Evolutionary conservation across 352 stramenopile genomes (phyloP), one percentile per base, ranked within the genome.

Genomic region (Aphanomyces invadans): DNA sequence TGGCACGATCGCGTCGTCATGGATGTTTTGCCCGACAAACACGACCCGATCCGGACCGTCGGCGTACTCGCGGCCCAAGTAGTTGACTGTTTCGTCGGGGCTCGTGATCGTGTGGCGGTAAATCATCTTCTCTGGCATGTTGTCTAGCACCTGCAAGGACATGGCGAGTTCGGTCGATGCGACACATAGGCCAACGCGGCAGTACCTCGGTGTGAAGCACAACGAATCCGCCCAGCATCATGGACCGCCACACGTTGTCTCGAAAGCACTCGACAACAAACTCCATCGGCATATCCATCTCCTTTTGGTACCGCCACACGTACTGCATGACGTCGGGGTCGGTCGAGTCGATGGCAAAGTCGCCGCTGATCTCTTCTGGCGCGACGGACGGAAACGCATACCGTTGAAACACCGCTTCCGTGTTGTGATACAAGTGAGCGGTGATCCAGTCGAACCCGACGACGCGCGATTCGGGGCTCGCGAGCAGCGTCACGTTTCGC

Each of bases 11-110:
- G 55, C 60, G 32, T 67, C 60, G 31, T 67, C n/a, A 44, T 67
- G 60, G 32, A 67, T 67, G 26, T 67, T 67, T 67, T 67, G 60
- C 17, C 60, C 60, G 46, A 67, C 39, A 59, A 67, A 67, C 15
- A 67, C 49, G 2, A 67, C 49, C 1, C 60, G 60, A 33, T 57
- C 49, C 19, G 55, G 5, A 1, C 31, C 5, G 17, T 49, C 21
- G 21, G n/a, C 10, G 26, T 57, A 67, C 25, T 67, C 60, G 21
- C 60, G 60, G 17, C 38, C 48, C 1, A 67, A 28, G 26, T 57
- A 67, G 48, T 67, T 67, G 60, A 67, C 60, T 11, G 60, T 67
- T 32, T 67, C 60, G 33, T 21, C 21, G 17, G 60, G 60, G 49
- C 36, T 57, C 4, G 49, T 57, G 49, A 57, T 57, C 29, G 49